phyloP scores from a whole-genome alignment of 2,329 filamentous ascomycete species.

The Cadophora sp. region DNA sequence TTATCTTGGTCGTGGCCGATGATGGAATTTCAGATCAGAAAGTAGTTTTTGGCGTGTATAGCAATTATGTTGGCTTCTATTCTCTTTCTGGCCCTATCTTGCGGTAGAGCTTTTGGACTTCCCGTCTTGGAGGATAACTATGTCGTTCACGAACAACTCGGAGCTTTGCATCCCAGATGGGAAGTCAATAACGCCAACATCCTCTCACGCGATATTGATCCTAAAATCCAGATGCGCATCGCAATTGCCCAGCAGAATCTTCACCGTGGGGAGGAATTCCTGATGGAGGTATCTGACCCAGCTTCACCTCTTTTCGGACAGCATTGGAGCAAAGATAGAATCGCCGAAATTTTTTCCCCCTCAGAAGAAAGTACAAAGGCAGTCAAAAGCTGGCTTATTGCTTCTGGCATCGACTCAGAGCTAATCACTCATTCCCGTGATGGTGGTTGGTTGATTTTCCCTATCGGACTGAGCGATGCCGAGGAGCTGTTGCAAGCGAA shows the following conservation, averaged over 20 bases:
- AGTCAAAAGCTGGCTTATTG: neutral
- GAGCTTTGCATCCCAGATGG: neutral
- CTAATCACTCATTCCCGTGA: neutral
- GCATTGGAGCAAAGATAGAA: constrained; percentile 49
- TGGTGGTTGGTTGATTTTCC: neutral
- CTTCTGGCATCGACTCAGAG: neutral
- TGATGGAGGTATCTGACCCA: constrained; percentile 52
- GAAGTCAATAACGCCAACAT: neutral
- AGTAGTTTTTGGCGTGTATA: neutral
- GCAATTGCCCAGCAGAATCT: constrained; percentile 53
- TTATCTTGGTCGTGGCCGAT: neutral
- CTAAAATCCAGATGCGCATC: constrained; percentile 38
- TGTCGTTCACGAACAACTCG: neutral
- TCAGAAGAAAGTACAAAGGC: too few species aligned
- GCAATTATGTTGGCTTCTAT: neutral
- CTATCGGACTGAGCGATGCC: neutral
- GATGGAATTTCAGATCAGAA: too few species aligned
- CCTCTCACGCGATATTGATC: neutral
- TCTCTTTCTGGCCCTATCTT: neutral
- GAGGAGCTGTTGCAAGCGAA: neutral
- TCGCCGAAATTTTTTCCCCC: neutral
- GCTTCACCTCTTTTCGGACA: constrained; percentile 52
- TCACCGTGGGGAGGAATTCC: constrained; percentile 50
- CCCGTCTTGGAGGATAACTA: neutral
- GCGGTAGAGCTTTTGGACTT: neutral